Evolutionary conservation across 331 rosid species (phyloP), one percentile per base, ranked within the genome.

Genomic region (Erythrophleum ivorense): DNA sequence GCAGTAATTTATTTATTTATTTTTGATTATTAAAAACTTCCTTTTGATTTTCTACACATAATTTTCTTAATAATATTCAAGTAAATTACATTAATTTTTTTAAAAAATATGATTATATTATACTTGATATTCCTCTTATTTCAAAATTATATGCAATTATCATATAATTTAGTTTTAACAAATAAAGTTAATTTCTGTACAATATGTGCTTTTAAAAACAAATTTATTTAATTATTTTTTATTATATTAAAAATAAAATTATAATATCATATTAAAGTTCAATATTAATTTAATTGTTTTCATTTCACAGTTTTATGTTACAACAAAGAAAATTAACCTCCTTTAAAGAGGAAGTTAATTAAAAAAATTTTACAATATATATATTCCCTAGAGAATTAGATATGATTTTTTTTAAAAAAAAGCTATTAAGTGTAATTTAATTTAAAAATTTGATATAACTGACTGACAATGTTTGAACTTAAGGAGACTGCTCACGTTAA

Each of bases 401-500:
- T 55, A 55, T 19, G 0, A 55, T 7, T 7, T 55, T 55, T n/a
- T 7, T n/a, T 10, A 55, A 7, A 5, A 36, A 36, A 36, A 7
- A 43, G 9, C 8, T 43, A 43, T 43, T 5, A 43, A 7, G 9
- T 43, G 5, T 43, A 43, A 43, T 5, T 43, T 43, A 38, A 38
- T 38, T 38, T 3, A 38, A 38, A 38, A 38, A 38, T 2, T 2
- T 38, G 41, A 38, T 38, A 43, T 7, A 60, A 29, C 29, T 60
- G 29, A 24, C 38, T 60, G 7, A 29, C 67, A 24, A 3, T 3
- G 7, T 34, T 43, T 63, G 36, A 14, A 8, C n/a, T 43, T 19
- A 15, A 2, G 59, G 41, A 3, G 15, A 70, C 69, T 69, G 86
- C 83, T 29, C 85, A 71, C 80, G 85, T 41, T 66, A 34, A 46